phyloP scores from a whole-genome alignment of 106 monocot genomes.

The Dendrobium catenatum region DNA sequence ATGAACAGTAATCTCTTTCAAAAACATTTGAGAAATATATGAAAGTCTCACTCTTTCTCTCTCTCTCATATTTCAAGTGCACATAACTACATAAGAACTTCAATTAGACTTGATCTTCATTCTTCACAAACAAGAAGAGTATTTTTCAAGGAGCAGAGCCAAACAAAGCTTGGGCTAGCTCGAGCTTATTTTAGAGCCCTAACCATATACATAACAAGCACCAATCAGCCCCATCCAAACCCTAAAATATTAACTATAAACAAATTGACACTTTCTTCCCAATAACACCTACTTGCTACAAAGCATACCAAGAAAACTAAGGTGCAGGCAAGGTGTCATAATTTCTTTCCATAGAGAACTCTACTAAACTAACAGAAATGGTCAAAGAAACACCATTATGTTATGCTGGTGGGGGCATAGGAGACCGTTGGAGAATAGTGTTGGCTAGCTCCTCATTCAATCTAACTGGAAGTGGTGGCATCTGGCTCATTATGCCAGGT shows the following conservation, averaged over 20 bases:
- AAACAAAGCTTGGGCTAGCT: background rate
- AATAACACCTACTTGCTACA: background rate
- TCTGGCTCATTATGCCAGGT: constrained; percentile 84
- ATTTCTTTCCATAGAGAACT: no score
- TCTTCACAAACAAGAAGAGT: background rate
- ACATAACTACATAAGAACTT: background rate
- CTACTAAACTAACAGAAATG: background rate
- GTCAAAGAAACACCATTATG: background rate
- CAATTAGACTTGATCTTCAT: background rate
- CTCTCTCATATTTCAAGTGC: background rate
- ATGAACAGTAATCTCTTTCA: no score
- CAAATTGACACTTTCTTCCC: background rate
- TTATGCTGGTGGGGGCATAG: constrained; percentile 29
- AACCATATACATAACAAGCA: background rate
- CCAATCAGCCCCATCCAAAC: background rate
- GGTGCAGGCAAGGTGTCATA: background rate
- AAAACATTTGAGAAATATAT: no score
- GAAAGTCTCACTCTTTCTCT: background rate
- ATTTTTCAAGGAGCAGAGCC: background rate
- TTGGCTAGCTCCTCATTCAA: constrained; percentile 83
- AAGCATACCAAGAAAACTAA: background rate
- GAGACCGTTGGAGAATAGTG: constrained; percentile 48
- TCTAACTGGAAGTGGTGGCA: constrained; percentile 87
- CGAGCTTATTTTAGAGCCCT: background rate
- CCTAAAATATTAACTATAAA: background rate